phyloP scores from a whole-genome alignment of 2,329 filamentous ascomycete species.

The Verticillium klebahnii region DNA sequence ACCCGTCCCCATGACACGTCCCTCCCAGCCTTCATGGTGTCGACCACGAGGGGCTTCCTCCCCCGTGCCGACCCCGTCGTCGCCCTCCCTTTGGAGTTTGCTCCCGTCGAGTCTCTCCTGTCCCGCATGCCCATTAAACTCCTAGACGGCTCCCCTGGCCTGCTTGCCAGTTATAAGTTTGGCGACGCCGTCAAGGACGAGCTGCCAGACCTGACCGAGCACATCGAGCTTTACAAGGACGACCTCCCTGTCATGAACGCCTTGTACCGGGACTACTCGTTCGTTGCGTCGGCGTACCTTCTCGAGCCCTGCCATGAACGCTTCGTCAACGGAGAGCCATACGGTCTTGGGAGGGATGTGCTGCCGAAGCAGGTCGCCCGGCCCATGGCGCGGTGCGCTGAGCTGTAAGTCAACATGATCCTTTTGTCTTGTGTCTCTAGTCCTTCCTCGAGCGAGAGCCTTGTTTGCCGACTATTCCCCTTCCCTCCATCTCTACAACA shows the following conservation, averaged over 20 bases:
- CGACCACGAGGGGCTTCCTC: conserved; percentile 69
- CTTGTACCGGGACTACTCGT: conserved; percentile 86
- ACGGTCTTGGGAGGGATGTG: conserved; percentile 71
- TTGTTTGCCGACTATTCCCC: neutral
- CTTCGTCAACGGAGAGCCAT: conserved; percentile 65
- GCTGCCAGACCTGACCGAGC: conserved; percentile 70
- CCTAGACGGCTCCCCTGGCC: conserved; percentile 66
- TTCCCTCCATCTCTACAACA: neutral
- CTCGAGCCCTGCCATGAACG: conserved; percentile 86
- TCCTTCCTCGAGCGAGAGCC: neutral
- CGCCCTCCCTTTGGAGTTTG: conserved; percentile 68
- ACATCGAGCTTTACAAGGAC: conserved; percentile 66
- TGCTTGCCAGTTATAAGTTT: conserved; percentile 69
- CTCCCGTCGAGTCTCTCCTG: conserved; percentile 65
- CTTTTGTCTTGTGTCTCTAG: neutral
- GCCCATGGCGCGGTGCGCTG: conserved; percentile 77
- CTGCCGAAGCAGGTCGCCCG: conserved; percentile 72
- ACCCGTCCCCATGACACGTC: conserved; percentile 56
- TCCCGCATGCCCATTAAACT: conserved; percentile 76
- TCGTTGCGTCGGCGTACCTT: conserved; percentile 83
- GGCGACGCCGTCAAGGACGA: conserved; percentile 70
- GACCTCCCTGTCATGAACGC: conserved; percentile 80
- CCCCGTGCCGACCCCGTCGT: conserved; percentile 60
- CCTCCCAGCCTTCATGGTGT: conserved; percentile 74
- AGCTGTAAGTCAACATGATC: conserved; percentile 60